A percentile compares a stretch with the other conserved stretches of the same genome.
These are phyloP conservation scores for Lecanoromycetidae sp. DNA, from an alignment of 2,329 filamentous ascomycete genomes.

Conservation along the genomic window DNA sequence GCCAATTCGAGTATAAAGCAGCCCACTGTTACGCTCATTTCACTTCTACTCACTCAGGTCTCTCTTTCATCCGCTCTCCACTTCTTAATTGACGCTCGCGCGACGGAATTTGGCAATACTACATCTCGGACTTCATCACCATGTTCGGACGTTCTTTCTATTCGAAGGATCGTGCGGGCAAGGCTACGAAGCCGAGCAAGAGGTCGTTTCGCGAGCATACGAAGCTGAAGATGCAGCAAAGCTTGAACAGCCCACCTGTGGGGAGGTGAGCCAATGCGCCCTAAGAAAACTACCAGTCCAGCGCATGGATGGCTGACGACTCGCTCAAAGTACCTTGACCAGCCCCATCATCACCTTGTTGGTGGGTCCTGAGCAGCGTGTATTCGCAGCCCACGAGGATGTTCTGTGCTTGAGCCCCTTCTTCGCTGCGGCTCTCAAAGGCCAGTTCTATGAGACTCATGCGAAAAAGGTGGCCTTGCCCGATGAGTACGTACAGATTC, in stretches of 20 bases:
- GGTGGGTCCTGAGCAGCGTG: constrained; percentile 69
- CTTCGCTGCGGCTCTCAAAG: constrained; percentile 61
- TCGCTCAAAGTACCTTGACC: constrained; percentile 36
- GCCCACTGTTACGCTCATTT: constrained; percentile 34
- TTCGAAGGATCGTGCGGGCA: constrained; percentile 75
- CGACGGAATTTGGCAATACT: constrained; percentile 17
- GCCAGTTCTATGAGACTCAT: constrained; percentile 56
- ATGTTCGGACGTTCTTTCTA: constrained; percentile 94
- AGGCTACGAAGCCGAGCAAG: constrained; percentile 66
- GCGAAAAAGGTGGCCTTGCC: constrained; percentile 67
- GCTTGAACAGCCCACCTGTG: constrained; percentile 50
- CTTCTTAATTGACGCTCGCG: constrained; percentile 26
- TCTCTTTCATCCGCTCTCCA: constrained; percentile 40
- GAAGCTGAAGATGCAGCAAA: constrained; percentile 81
- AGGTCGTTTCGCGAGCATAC: constrained; percentile 65
- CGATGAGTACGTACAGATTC: constrained; percentile 37
- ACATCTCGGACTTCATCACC: constrained; percentile 31
- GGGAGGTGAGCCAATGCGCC: constrained; percentile 32
- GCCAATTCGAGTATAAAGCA: constrained; percentile 28
- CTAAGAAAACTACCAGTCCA: too few species aligned
- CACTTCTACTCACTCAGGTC: constrained; percentile 24
- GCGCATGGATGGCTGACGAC: constrained; percentile 20
- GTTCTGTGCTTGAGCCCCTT: constrained; percentile 76
- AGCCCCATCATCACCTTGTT: constrained; percentile 75
- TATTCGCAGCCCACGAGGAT: constrained; percentile 93